phyloP scores from a whole-genome alignment of 2,329 filamentous ascomycete genomes.

The Diaporthe capsici region DNA sequence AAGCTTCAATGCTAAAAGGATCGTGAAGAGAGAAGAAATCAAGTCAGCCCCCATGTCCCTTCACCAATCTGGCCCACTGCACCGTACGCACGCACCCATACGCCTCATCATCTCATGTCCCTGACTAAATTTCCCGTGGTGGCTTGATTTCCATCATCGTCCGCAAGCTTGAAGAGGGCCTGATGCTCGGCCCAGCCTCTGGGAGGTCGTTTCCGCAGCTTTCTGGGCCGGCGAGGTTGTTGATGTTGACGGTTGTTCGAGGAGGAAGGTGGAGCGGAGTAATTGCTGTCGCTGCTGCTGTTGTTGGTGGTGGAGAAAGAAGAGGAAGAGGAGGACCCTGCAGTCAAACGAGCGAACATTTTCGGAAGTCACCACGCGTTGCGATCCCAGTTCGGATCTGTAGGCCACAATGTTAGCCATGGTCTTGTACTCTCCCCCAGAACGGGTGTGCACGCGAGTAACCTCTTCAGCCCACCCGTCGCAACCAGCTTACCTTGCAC shows the following conservation, averaged over 20 bases:
- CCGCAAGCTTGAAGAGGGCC: conserved; percentile 46
- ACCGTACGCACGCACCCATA: background rate
- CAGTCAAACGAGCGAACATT: conserved; percentile 50
- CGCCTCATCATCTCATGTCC: conserved; percentile 16
- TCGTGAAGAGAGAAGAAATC: conserved; percentile 13
- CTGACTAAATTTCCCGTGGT: conserved; percentile 2
- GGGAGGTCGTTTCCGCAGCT: conserved; percentile 59
- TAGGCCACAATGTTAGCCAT: conserved; percentile 9
- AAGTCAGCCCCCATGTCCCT: background rate
- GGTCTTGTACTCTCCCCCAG: background rate
- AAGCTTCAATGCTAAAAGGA: conserved; percentile 34
- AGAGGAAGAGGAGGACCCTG: conserved; percentile 41
- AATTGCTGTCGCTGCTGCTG: conserved; percentile 42
- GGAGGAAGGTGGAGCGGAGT: conserved; percentile 29
- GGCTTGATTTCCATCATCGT: conserved; percentile 25
- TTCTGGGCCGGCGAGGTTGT: conserved; percentile 53
- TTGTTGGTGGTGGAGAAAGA: conserved; percentile 19
- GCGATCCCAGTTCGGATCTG: conserved; percentile 90
- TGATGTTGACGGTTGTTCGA: conserved; percentile 42
- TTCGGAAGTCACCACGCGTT: conserved; percentile 80
- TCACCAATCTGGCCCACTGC: conserved; percentile 29
- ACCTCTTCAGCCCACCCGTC: background rate
- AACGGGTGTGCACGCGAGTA: background rate
- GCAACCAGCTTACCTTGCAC: conserved; percentile 82
- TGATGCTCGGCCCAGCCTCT: conserved; percentile 48